These are phyloP conservation scores for Tephrocybe sp. DNA, from an alignment of 768 basidiomycete genomes.

Conservation along the genomic window DNA sequence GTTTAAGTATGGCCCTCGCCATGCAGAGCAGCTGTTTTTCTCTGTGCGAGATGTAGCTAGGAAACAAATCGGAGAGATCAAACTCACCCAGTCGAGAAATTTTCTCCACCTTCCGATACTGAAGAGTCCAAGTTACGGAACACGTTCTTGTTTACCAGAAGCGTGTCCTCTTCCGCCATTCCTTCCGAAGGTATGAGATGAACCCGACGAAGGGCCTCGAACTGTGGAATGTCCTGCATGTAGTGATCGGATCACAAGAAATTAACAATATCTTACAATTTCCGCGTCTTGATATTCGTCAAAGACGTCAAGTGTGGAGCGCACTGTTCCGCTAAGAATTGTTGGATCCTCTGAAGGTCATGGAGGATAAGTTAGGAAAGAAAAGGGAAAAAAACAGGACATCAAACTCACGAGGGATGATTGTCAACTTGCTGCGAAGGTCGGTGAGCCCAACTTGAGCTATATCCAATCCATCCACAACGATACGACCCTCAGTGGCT, in stretches of 20 bases:
- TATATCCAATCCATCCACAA: constrained; percentile 79
- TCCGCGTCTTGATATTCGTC: constrained; percentile 82
- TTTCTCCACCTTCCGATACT: constrained; percentile 85
- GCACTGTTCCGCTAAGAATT: constrained; percentile 78
- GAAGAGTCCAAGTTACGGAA: constrained; percentile 73
- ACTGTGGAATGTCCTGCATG: constrained; percentile 37
- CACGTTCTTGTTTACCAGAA: constrained; percentile 65
- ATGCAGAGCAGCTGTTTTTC: constrained; percentile 85
- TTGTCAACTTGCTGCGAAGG: constrained; percentile 69
- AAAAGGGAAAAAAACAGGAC: background rate
- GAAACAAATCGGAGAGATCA: background rate
- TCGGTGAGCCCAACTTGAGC: constrained; percentile 78
- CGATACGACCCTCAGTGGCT: constrained; percentile 69
- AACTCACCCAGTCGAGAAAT: constrained; percentile 79
- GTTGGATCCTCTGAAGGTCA: constrained; percentile 74
- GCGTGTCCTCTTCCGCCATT: constrained; percentile 39
- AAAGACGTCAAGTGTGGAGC: constrained; percentile 83
- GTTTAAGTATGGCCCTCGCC: constrained; percentile 78
- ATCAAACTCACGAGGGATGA: constrained; percentile 55
- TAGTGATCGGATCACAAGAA: background rate
- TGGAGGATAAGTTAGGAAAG: background rate
- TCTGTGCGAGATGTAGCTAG: constrained; percentile 19
- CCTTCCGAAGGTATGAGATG: constrained; percentile 70
- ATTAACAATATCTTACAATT: constrained; percentile 48
- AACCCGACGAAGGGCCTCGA: constrained; percentile 79